Evolutionary conservation across 2,329 filamentous ascomycete genomes (phyloP).

Genomic region (Xylariales sp.): DNA sequence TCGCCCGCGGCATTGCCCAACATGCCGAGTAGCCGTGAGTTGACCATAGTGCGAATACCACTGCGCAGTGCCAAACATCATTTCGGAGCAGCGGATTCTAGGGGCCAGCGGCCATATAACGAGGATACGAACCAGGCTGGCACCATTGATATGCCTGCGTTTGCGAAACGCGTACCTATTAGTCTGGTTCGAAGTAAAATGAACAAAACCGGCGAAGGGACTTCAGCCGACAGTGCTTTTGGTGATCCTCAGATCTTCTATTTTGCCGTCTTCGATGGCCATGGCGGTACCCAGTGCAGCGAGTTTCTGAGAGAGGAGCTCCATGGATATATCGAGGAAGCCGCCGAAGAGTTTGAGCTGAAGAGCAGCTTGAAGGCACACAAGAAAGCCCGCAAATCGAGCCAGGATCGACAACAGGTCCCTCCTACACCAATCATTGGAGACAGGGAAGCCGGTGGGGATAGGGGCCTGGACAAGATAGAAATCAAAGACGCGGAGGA

Average conservation of each 20-base stretch:
- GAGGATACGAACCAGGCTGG: slow-evolving; percentile 94
- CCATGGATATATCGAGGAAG: slow-evolving; percentile 83
- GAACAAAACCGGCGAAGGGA: slow-evolving; percentile 54
- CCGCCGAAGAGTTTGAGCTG: slow-evolving; percentile 71
- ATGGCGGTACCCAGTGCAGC: slow-evolving; percentile 86
- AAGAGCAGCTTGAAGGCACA: slow-evolving; percentile 64
- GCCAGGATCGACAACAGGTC: slow-evolving; percentile 8
- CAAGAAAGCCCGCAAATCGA: slow-evolving; percentile 16
- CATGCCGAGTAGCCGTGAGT: slow-evolving; percentile 62
- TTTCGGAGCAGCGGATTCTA: slow-evolving; percentile 74
- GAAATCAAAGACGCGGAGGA: slow-evolving; percentile 48
- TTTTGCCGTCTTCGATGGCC: slow-evolving; percentile 93
- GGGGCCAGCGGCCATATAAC: slow-evolving; percentile 83
- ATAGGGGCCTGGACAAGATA: slow-evolving; percentile 35
- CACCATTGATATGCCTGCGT: slow-evolving; percentile 87
- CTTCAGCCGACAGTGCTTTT: slow-evolving; percentile 67
- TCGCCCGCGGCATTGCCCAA: slow-evolving; percentile 55
- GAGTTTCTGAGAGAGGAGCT: slow-evolving; percentile 79
- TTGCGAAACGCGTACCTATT: slow-evolving; percentile 76
- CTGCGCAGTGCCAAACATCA: slow-evolving; percentile 93
- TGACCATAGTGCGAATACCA: slow-evolving; percentile 93
- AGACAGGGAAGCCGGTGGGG: slow-evolving; percentile 24
- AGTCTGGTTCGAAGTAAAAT: slow-evolving; percentile 44
- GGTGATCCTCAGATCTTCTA: slow-evolving; percentile 97
- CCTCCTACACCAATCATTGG: slow-evolving; percentile 12